phyloP scores from a whole-genome alignment of 768 basidiomycete genomes.

The Suillus placidus region DNA sequence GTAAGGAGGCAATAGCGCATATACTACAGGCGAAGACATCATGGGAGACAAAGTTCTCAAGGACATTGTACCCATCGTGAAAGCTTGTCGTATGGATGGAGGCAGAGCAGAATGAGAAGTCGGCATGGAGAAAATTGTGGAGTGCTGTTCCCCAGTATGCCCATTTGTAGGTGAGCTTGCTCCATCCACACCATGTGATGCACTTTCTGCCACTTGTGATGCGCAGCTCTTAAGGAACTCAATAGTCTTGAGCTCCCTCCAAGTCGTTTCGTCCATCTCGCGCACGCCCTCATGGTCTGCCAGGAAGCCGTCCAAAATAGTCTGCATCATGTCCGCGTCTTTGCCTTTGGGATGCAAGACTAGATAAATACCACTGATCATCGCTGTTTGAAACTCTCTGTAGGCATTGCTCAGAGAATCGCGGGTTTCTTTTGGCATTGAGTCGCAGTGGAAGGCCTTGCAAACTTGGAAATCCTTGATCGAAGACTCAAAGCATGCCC shows the following conservation, averaged over 20 bases:
- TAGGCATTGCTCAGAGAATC: constrained; percentile 81
- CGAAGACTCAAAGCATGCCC: constrained; percentile 90
- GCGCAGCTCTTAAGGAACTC: constrained; percentile 77
- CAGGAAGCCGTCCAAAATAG: constrained; percentile 78
- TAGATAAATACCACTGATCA: constrained; percentile 88
- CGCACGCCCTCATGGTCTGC: constrained; percentile 51
- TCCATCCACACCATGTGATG: constrained; percentile 17
- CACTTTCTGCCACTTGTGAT: constrained; percentile 49
- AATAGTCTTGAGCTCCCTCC: constrained; percentile 81
- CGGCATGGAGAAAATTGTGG: constrained; percentile 17
- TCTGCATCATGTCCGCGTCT: constrained; percentile 72
- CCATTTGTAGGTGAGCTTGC: constrained; percentile 1
- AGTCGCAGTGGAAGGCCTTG: constrained; percentile 63
- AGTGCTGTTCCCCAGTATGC: constrained; percentile 47
- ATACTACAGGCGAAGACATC: constrained; percentile 20
- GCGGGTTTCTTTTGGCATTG: constrained; percentile 61
- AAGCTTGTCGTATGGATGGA: constrained; percentile 20
- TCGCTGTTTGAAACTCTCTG: constrained; percentile 85
- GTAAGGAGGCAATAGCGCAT: constrained; percentile 30
- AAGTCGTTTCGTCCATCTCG: constrained; percentile 83
- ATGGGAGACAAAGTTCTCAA: constrained; percentile 23
- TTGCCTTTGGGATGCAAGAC: constrained; percentile 76
- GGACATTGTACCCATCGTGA: constrained; percentile 23
- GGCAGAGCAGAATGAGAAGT: constrained; percentile 13
- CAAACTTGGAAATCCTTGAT: constrained; percentile 85